Conservation (phyloP, 257 asterid genomes). For the Gentiana straminea region DNA sequence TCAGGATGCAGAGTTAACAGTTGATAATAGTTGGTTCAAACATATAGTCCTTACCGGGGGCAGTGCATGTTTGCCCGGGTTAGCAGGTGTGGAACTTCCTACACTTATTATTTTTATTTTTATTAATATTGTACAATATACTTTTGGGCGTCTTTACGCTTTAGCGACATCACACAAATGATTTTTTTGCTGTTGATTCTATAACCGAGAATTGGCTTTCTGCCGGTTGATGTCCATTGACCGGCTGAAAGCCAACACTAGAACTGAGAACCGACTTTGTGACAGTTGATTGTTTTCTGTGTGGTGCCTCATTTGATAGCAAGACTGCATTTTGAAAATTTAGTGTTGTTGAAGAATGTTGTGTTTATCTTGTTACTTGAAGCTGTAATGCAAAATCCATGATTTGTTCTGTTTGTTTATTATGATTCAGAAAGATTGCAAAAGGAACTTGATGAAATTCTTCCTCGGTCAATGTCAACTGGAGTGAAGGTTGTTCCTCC, state of each 20-base stretch:
- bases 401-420: not conserved
- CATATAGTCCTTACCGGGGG: conserved; percentile 86
- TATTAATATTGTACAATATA: not conserved
- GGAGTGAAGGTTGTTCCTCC: conserved; percentile 82
- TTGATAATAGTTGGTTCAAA: conserved; percentile 69
- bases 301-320: no score
- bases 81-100: conserved; percentile 47
- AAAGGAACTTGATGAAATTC: conserved; percentile 51
- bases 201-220: no score
- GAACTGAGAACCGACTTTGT: no score
- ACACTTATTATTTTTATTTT: not conserved
- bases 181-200: no score
- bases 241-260: no score
- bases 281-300: not conserved
- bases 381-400: not conserved
- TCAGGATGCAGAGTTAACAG: conserved; percentile 65
- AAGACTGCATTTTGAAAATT: no score
- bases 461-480: conserved; percentile 33
- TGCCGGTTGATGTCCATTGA: no score
- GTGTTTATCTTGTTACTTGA: no score
- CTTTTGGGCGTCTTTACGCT: no score
- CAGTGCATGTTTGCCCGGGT: conserved; percentile 91
- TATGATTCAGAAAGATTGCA: conserved; percentile 66
- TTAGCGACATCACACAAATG: no score
- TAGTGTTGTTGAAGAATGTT: no score